Percentiles rank a stretch among this genome's conserved stretches.
These are phyloP conservation scores for Chlamydomonas sp. DNA, from an alignment of 139 green algal genomes.

Conservation along the genomic window DNA sequence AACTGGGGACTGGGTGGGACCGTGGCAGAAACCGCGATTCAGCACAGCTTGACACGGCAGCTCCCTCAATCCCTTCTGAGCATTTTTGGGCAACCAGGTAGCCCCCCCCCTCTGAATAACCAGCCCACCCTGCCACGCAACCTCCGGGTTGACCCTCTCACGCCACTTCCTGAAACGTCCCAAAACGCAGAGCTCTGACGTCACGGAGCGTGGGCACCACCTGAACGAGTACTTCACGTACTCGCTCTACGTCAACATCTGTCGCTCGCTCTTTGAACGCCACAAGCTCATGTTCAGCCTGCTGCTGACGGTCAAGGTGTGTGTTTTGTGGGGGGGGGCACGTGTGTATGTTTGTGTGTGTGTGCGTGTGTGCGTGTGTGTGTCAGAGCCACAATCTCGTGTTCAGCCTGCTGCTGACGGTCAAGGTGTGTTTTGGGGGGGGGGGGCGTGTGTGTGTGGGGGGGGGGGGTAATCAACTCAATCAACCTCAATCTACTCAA, in stretches of 20 bases:
- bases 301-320: constrained; percentile 59
- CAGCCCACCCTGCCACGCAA: too few relatives aligned
- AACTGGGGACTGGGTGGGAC: too few relatives aligned
- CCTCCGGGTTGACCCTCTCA: too few relatives aligned
- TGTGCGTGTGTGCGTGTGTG: constrained; percentile 63
- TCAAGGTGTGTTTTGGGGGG: constrained; percentile 36
- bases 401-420: constrained; percentile 61
- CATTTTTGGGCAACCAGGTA: too few relatives aligned
- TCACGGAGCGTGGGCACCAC: constrained; percentile 49
- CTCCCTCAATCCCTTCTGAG: too few relatives aligned
- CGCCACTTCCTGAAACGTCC: too few relatives aligned
- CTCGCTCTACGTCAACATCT: constrained; percentile 69
- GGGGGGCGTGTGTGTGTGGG: too few relatives aligned
- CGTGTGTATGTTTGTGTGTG: too few relatives aligned
- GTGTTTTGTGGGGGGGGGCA: background rate
- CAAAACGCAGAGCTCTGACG: constrained; percentile 7
- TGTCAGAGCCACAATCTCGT: constrained; percentile 80
- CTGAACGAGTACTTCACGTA: constrained; percentile 79
- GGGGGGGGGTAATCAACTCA: too few relatives aligned
- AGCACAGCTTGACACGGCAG: too few relatives aligned
- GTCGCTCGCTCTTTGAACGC: constrained; percentile 67
- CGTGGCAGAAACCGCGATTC: too few relatives aligned
- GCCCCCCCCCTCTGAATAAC: too few relatives aligned
- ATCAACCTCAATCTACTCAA: background rate
- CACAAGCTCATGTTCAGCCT: constrained; percentile 79